phyloP scores from a whole-genome alignment of 331 rosid species.

The Prunus yedoensis region DNA sequence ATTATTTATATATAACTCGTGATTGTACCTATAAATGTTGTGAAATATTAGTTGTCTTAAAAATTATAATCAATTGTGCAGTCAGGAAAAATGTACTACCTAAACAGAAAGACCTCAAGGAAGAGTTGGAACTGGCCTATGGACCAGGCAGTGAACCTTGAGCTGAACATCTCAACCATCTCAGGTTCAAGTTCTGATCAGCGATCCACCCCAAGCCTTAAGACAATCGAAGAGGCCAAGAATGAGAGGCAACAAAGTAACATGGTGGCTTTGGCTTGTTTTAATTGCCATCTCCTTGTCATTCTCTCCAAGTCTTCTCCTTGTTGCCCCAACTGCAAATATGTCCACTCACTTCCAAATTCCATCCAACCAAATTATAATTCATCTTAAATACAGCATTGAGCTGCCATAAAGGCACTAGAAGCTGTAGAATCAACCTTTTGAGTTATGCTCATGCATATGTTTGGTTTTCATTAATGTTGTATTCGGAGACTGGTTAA shows the following conservation, averaged over 20 bases:
- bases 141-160: slow-evolving; percentile 38
- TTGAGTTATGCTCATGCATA: too few relatives aligned
- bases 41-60: too few relatives aligned
- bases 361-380: neutral
- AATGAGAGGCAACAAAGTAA: slow-evolving; percentile 13
- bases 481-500: too few relatives aligned
- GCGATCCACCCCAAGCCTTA: neutral
- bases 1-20: too few relatives aligned
- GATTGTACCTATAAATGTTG: too few relatives aligned
- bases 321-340: slow-evolving; percentile 52
- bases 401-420: too few relatives aligned
- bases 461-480: too few relatives aligned
- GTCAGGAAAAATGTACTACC: slow-evolving; percentile 45
- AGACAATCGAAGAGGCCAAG: neutral
- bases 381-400: too few relatives aligned
- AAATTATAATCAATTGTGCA: slow-evolving; percentile 9
- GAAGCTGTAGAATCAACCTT: too few relatives aligned
- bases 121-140: slow-evolving; percentile 46
- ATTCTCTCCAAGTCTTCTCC: slow-evolving; percentile 46
- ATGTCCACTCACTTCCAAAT: slow-evolving; percentile 37
- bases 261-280: slow-evolving; percentile 52
- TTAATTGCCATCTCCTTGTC: slow-evolving; percentile 49
- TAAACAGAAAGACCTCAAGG: slow-evolving; percentile 44
- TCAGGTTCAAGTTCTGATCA: slow-evolving; percentile 12
- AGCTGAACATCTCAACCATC: slow-evolving; percentile 40